phyloP scores from a whole-genome alignment of 805 yeast genomes.

The Saturnispora mendoncae region DNA sequence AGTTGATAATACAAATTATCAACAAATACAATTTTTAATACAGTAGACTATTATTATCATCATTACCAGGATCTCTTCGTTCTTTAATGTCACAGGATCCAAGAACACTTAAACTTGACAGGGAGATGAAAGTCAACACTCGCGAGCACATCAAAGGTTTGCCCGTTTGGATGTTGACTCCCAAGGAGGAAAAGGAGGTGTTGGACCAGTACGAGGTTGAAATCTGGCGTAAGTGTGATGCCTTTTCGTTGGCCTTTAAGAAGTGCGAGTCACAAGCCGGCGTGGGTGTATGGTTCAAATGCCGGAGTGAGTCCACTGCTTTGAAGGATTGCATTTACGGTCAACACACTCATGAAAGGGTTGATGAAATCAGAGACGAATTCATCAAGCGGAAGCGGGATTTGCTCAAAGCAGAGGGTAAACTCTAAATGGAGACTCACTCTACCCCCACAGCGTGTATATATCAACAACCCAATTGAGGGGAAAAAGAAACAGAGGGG shows the following conservation, averaged over 20 bases:
- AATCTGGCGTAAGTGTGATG: constrained; percentile 61
- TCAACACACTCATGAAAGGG: constrained; percentile 52
- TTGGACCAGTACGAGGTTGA: constrained; percentile 60
- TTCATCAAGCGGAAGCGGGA: constrained; percentile 45
- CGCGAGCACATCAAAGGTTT: constrained; percentile 27
- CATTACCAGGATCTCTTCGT: no score
- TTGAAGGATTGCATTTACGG: constrained; percentile 56
- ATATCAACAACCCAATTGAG: not conserved
- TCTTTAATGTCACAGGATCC: constrained; percentile 4
- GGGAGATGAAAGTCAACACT: constrained; percentile 1
- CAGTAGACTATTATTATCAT: no score
- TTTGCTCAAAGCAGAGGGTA: constrained; percentile 4
- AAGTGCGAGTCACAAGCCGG: constrained; percentile 59
- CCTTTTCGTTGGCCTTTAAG: constrained; percentile 56
- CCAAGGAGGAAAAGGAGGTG: constrained; percentile 66
- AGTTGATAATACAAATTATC: not conserved
- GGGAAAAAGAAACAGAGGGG: not conserved
- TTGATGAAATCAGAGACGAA: constrained; percentile 62
- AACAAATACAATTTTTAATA: no score
- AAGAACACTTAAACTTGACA: constrained; percentile 1
- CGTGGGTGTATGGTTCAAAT: constrained; percentile 55
- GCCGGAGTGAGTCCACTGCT: constrained; percentile 47
- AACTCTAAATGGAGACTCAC: no score
- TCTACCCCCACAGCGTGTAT: no score
- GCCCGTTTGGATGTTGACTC: constrained; percentile 71